phyloP scores from a whole-genome alignment of 257 asterid species.

The Solanum medicagineum region DNA sequence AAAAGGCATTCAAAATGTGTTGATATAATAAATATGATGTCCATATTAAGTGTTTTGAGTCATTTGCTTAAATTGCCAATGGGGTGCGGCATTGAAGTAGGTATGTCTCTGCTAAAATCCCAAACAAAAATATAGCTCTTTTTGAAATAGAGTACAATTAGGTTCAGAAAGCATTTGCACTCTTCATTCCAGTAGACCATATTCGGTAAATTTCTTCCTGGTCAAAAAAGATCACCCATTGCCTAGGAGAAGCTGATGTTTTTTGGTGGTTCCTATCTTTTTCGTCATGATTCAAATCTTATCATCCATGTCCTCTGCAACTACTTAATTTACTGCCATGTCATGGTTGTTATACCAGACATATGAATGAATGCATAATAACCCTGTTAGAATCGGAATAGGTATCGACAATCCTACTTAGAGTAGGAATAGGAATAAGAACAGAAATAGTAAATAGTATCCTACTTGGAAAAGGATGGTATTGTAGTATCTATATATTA shows the following conservation, averaged over 20 bases:
- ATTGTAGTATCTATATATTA: too few relatives aligned
- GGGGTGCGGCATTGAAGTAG: background rate
- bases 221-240: background rate
- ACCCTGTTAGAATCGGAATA: background rate
- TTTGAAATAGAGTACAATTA: background rate
- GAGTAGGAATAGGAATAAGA: too few relatives aligned
- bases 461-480: too few relatives aligned
- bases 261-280: background rate
- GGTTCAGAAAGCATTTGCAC: background rate
- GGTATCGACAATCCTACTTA: too few relatives aligned
- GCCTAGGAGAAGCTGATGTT: background rate
- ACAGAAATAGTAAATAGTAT: too few relatives aligned
- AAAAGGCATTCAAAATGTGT: background rate
- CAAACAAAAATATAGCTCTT: background rate
- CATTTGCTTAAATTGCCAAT: background rate
- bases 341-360: background rate
- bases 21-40: background rate
- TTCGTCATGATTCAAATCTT: background rate
- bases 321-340: background rate
- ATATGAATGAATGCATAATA: background rate
- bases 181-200: background rate
- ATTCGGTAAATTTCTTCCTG: background rate
- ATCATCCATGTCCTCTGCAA: background rate
- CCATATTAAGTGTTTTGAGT: background rate
- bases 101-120: background rate